Conservation (phyloP, 352 stramenopile species). For the Pythium phragmiticola region DNA sequence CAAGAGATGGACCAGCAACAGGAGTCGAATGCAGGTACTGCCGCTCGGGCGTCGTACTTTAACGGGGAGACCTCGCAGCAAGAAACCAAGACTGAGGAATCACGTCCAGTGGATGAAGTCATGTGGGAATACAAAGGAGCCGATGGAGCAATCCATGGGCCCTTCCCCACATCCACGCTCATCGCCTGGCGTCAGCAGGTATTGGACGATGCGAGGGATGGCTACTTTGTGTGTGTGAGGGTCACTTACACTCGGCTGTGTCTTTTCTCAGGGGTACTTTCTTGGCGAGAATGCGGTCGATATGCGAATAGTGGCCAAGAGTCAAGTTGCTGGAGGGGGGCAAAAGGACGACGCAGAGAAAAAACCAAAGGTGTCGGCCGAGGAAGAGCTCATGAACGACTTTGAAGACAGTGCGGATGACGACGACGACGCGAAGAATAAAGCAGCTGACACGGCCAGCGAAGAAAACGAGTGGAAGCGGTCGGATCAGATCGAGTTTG, state of each 20-base stretch:
- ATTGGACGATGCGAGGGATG: not conserved
- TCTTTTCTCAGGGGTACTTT: constrained; percentile 64
- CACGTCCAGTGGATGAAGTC: constrained; percentile 33
- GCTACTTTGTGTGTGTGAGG: not conserved
- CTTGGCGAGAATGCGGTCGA: constrained; percentile 67
- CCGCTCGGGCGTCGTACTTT: constrained; percentile 18
- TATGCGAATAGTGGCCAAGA: constrained; percentile 50
- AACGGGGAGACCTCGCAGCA: not conserved
- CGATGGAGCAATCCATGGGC: constrained; percentile 72
- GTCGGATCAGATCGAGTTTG: constrained; percentile 78
- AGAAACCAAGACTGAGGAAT: constrained; percentile 55
- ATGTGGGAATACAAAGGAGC: constrained; percentile 82
- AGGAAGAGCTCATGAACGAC: constrained; percentile 82
- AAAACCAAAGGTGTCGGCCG: constrained; percentile 47
- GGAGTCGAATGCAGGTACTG: constrained; percentile 10
- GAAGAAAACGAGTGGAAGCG: constrained; percentile 44
- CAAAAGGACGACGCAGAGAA: constrained; percentile 30
- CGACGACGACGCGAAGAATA: constrained; percentile 15
- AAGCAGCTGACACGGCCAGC: not conserved
- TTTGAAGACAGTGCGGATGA: constrained; percentile 84
- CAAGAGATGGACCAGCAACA: constrained; percentile 19
- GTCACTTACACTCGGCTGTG: not conserved
- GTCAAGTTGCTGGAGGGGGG: not conserved
- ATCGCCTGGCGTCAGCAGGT: constrained; percentile 79
- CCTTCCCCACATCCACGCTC: constrained; percentile 69